A percentile compares a stretch with the other conserved stretches of the same genome.
These are phyloP conservation scores for Kwoniella sp. DNA, from an alignment of 768 basidiomycete species.

Conservation along the genomic window DNA sequence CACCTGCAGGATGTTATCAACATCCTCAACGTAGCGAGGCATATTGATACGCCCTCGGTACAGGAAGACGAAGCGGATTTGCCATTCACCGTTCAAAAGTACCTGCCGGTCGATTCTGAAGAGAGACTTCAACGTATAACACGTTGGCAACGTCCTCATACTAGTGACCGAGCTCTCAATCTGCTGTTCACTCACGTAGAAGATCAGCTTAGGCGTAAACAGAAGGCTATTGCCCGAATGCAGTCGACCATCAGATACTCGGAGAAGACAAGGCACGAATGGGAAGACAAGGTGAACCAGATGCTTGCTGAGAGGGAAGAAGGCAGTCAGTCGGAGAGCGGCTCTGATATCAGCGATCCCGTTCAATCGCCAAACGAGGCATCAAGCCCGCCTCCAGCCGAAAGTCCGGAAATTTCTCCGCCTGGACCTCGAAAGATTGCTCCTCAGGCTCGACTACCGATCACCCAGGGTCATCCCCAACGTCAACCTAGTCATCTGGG, in stretches of 20 bases:
- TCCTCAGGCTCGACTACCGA: slow-evolving; percentile 49
- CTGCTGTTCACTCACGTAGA: slow-evolving; percentile 86
- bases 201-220: slow-evolving; percentile 85
- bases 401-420: slow-evolving; percentile 43
- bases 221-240: slow-evolving; percentile 91
- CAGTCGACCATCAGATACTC: slow-evolving; percentile 96
- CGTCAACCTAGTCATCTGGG: slow-evolving; percentile 26
- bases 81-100: slow-evolving; percentile 86
- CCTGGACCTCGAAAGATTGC: slow-evolving; percentile 49
- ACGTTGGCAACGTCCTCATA: slow-evolving; percentile 81
- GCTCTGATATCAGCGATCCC: slow-evolving; percentile 48
- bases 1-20: slow-evolving; percentile 85
- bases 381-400: slow-evolving; percentile 18
- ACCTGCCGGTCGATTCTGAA: slow-evolving; percentile 87
- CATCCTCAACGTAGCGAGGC: slow-evolving; percentile 73
- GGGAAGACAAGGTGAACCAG: slow-evolving; percentile 84
- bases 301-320: slow-evolving; percentile 67
- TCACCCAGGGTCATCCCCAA: slow-evolving; percentile 48
- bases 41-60: slow-evolving; percentile 81
- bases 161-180: slow-evolving; percentile 79
- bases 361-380: slow-evolving; percentile 19
- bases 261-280: slow-evolving; percentile 95
- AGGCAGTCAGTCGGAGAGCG: slow-evolving; percentile 58
- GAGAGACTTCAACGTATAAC: slow-evolving; percentile 78
- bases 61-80: slow-evolving; percentile 83